Base-by-base conservation (phyloP, 2,329 filamentous ascomycete species). In the Mycogone perniciosa region DNA sequence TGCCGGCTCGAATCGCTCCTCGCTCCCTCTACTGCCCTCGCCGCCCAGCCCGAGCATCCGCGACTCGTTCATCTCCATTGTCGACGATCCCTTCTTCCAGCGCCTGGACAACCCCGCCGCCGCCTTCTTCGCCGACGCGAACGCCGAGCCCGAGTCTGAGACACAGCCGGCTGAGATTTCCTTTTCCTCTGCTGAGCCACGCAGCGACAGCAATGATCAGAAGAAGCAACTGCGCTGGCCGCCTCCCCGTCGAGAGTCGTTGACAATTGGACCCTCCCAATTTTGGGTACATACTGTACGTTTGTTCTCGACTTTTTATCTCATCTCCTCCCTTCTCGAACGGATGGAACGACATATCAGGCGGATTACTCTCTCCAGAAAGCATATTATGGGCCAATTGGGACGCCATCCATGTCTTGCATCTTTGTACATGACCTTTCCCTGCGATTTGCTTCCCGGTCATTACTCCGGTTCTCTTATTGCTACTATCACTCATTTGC, bases 51-150 rank as follows among this genome's bases (percentile, higher is more conserved):
- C 58, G 7, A 60, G 57, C 46, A 64, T 66, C 58, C 71, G 75
- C 54, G 73, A 76, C 58, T 81, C 77, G 13, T 66, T 79, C 56
- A 64, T 71, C 46, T 79, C 76, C 53, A 76, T 80, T 54, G 67
- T 77, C 60, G 75, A 81, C 70, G 76, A 80, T 56, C 75, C 75
- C 31, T 79, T 80, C 62, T 76, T 78, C 65, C 71, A 73, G 58
- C 71, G 70, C 56, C 73, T 74, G 56, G 66, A 74, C 62, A 61
- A 65, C 35, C 62, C 66, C 52, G 59, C 66, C 40, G 58, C 61
- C 34, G 60, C 63, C 48, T 58, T 57, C 31, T 56, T 62, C 49
- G 54, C 59, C 48, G 59, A 63, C 54, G 56, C 60, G 26, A 56
- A 61, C 53, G 53, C 53, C 29, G 59, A 59, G 35, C 60, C 60